Evolutionary conservation across 2,329 filamentous ascomycete genomes (phyloP).

Genomic region (Aureobasidium sp.): DNA sequence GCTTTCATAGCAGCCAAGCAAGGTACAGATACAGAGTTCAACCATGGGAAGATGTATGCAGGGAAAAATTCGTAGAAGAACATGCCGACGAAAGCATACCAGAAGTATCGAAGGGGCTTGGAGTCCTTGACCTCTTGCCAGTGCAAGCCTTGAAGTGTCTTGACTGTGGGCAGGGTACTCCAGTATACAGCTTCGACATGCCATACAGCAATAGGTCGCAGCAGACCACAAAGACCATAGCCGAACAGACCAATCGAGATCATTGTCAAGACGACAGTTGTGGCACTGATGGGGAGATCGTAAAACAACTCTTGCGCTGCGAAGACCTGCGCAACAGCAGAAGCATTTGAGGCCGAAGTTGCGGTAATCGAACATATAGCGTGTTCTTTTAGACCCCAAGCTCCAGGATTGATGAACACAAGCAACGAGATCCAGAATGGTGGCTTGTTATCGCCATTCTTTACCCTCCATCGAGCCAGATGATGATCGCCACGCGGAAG

Average conservation of each 20-base stretch:
- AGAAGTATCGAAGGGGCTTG: slow-evolving; percentile 47
- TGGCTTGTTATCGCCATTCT: slow-evolving; percentile 35
- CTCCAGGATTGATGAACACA: slow-evolving; percentile 44
- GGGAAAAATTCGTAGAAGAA: slow-evolving; percentile 48
- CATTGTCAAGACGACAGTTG: slow-evolving; percentile 43
- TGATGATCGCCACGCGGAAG: slow-evolving; percentile 48
- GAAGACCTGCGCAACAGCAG: slow-evolving; percentile 29
- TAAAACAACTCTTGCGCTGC: slow-evolving; percentile 45
- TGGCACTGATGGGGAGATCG: slow-evolving; percentile 38
- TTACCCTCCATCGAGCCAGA: slow-evolving; percentile 42
- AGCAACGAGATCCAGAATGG: slow-evolving; percentile 38
- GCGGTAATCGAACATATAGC: slow-evolving; percentile 21
- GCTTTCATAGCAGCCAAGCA: slow-evolving; percentile 49
- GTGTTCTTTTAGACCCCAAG: slow-evolving; percentile 53
- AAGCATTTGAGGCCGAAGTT: slow-evolving; percentile 34
- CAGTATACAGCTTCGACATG: slow-evolving; percentile 53
- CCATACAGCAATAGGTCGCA: slow-evolving; percentile 50
- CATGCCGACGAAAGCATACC: slow-evolving; percentile 46
- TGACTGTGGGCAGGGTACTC: slow-evolving; percentile 47
- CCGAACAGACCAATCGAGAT: slow-evolving; percentile 52
- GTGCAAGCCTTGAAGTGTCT: slow-evolving; percentile 49
- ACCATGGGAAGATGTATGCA: slow-evolving; percentile 50
- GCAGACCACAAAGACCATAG: slow-evolving; percentile 47
- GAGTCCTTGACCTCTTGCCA: slow-evolving; percentile 46
- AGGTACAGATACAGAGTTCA: slow-evolving; percentile 49